phyloP scores from a whole-genome alignment of 768 basidiomycete species.

The Serendipita sp. region DNA sequence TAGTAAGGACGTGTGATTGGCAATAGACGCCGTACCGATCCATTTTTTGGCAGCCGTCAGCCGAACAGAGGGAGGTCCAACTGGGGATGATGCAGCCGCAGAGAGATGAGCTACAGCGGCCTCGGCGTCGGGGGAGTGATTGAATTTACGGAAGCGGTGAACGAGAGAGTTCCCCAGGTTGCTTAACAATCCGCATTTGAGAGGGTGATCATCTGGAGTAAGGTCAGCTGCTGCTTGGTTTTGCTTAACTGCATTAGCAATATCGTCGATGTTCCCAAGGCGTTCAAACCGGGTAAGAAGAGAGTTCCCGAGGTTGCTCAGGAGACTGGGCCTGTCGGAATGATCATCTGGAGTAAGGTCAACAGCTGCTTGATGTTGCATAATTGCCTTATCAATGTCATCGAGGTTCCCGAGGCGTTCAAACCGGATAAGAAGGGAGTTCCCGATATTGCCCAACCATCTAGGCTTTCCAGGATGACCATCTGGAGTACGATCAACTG shows the following conservation, averaged over 20 bases:
- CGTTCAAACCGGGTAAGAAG: background rate
- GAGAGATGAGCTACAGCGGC: background rate
- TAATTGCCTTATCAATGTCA: conserved; percentile 10
- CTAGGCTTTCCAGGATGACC: conserved; percentile 7
- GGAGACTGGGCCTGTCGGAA: background rate
- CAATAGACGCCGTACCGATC: background rate
- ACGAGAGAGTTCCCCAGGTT: background rate
- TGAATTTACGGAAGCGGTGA: background rate
- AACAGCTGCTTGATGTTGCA: background rate
- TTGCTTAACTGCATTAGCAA: background rate
- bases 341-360: conserved; percentile 7
- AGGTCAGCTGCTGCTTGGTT: background rate
- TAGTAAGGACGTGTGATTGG: background rate
- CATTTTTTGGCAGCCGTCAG: background rate
- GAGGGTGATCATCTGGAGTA: background rate
- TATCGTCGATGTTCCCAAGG: background rate
- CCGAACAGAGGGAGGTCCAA: background rate
- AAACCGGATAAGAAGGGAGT: conserved; percentile 4
- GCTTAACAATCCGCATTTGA: background rate
- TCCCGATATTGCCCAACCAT: conserved; percentile 9
- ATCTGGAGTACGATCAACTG: conserved; percentile 8
- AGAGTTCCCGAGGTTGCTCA: background rate
- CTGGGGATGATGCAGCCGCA: background rate
- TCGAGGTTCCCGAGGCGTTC: conserved; percentile 7
- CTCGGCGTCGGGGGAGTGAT: background rate